These are phyloP conservation scores for Borovskyia barvae DNA, from an alignment of 208 protist species.

Conservation along the genomic window DNA sequence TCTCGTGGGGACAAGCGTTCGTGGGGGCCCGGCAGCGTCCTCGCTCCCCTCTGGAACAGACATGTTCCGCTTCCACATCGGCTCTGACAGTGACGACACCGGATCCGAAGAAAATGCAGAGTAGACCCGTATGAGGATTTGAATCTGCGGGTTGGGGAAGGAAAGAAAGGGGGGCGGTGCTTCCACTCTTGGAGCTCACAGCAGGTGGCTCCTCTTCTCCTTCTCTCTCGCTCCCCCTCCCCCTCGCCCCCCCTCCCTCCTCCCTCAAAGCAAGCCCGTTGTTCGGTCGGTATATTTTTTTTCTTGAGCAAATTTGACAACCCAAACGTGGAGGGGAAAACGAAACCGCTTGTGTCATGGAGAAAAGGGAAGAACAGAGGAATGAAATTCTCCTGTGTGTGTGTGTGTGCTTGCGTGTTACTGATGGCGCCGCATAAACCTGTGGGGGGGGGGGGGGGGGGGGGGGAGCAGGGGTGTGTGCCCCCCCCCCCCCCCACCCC, in stretches of 20 bases:
- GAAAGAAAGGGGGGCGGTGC: no score
- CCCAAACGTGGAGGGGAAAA: no score
- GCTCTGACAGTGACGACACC: constrained; percentile 17
- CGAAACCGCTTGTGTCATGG: no score
- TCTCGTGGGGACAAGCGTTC: no score
- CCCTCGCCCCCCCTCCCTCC: neutral
- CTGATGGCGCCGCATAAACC: no score
- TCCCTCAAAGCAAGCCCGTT: neutral
- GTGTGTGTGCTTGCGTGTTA: neutral
- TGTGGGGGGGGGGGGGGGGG: no score
- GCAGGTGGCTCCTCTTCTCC: neutral
- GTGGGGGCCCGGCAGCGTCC: neutral
- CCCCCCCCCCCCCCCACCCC: no score
- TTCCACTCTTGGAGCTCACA: neutral
- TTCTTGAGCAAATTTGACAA: neutral
- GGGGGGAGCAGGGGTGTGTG: no score
- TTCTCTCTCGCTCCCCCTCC: neutral
- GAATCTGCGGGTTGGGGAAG: no score
- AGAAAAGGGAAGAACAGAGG: neutral
- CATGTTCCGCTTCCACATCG: constrained; percentile 23
- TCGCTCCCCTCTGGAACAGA: constrained; percentile 3
- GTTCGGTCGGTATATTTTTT: neutral
- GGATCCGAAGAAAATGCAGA: constrained; percentile 4
- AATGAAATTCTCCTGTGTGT: neutral
- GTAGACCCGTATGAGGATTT: no score